Base-by-base conservation (phyloP, 2,329 filamentous ascomycete genomes). In the Blastomyces silverae region DNA sequence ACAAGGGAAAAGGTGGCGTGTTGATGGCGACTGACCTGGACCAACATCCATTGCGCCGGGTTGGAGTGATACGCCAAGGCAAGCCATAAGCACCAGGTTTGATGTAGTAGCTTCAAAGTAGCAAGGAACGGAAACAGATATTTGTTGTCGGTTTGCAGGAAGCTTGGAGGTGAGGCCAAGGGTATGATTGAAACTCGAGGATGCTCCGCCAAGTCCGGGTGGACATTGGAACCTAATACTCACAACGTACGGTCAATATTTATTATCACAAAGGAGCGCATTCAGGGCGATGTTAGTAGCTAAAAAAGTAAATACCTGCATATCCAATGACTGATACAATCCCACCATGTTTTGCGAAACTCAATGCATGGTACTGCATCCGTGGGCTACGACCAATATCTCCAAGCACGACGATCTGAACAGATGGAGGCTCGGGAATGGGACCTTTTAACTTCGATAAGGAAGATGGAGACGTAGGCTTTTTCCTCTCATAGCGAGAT, bases 331-430 rank as follows among this genome's bases (percentile, higher is more conserved):
- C 80, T 74, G 93, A 87, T 25, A 97, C 93, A 44, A 83, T 83
- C 7, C 87, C 89, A 31, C 91, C 91, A 73, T 92, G 87, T 71
- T 88, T 89, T 52, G 91, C 91, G 72, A 97, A 87, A 75, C 93
- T 97, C 70, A 96, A 81, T 25, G 93, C 93, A 83, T 99, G 94
- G 72, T 99, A 97, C 74, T 97, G 92, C 93, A 99, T 99, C 64
- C 94, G 91, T 61, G 94, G 94, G 74, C 93, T 97, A 57, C 92
- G 87, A 50, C 94, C 94, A 75, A 99, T 92, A 73, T 99, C 94
- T 56, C 94, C 94, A 37, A 99, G 84, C 22, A 99, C 94, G 20
- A 99, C 83, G 62, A 99, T 86, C 76, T 68, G 67, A 22, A 69
- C 64, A 31, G 66, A 59, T 11, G n/a, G n/a, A 44, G 31, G 34